Base-by-base conservation (phyloP, 805 yeast genomes). In the Metschnikowia drakensbergensis region DNA sequence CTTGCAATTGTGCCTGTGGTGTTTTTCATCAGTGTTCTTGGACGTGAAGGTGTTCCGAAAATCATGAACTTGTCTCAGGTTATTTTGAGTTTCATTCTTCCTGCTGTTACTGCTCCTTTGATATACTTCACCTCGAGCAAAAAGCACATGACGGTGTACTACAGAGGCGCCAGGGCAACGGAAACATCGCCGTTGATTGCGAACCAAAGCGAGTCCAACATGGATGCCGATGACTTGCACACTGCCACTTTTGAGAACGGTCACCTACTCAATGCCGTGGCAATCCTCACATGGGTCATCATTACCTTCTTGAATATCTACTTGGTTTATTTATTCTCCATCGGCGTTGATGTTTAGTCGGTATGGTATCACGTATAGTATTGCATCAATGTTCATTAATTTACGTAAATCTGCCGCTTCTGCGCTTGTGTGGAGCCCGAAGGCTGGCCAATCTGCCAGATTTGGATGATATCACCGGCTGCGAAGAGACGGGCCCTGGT, bases 401-500 rank as follows among this genome's bases (percentile, higher is more conserved):
- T 40, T 25, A 40, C 31, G 28, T 29, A 27, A 42, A 50, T 30
- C 51, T 48, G 44, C 61, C 59, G 52, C 62, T 42, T 27, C 45
- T 67, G 58, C 69, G 71, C 57, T 69, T 68, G 54, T 67, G 66
- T 6, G 73, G 67, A 6, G 73, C 72, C 47, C 72, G 64, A 25
- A 71, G 66, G 40, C 67, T 69, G 13, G 74, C 69, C 50, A 71
- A 61, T 49, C 75, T 64, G 33, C 64, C 49, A 10, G 65, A 52
- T 40, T 61, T 61, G 2, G 31, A 36, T 4, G 52, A 29, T 3
- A 50, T 27, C 17, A 42, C 59, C 2, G 51, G 50, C 42, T 61
- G 59, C 10, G 59, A 47, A 30, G 68, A 52, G 36, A 74, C 56
- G 3, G 74, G 63, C 1, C 87, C 86, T 1, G 97, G 97, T 59